A percentile compares a stretch with the other conserved stretches of the same genome.
phyloP scores from a whole-genome alignment of 768 basidiomycete genomes.

The Floccularia luteovirens region DNA sequence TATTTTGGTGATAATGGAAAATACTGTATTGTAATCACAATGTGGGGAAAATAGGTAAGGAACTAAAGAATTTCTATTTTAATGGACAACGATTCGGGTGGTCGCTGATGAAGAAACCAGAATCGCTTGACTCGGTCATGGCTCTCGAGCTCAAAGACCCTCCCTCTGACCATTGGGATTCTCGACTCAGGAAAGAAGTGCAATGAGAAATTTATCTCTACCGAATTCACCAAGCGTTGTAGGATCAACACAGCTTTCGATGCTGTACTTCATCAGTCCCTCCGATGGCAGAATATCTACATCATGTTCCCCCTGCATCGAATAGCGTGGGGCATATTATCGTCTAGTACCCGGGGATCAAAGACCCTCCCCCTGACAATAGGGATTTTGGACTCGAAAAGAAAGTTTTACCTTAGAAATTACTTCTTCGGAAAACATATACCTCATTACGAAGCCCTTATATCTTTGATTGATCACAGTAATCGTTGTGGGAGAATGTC shows the following conservation, averaged over 20 bases:
- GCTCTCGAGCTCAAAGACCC: slow-evolving; percentile 6
- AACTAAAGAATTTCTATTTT: too few species aligned
- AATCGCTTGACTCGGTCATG: slow-evolving; percentile 5
- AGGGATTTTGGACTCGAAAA: slow-evolving; percentile 6
- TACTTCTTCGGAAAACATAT: too few species aligned
- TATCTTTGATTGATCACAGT: slow-evolving; percentile 2
- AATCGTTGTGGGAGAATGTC: slow-evolving; percentile 7
- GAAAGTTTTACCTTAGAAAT: neutral
- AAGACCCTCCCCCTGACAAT: slow-evolving; percentile 6
- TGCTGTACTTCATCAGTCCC: slow-evolving; percentile 4
- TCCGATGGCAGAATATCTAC: slow-evolving; percentile 7
- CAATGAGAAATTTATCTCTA: neutral
- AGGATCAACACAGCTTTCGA: slow-evolving; percentile 4
- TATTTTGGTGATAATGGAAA: too few species aligned
- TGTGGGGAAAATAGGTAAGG: too few species aligned
- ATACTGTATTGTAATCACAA: too few species aligned
- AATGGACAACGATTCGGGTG: slow-evolving; percentile 9
- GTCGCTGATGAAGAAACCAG: slow-evolving; percentile 5
- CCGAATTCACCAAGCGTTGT: slow-evolving; percentile 7
- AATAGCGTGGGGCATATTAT: too few species aligned
- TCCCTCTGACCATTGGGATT: slow-evolving; percentile 7
- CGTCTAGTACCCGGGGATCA: too few species aligned
- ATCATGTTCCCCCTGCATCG: too few species aligned
- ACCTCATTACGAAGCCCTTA: slow-evolving; percentile 5
- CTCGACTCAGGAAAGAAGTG: slow-evolving; percentile 3